phyloP scores from a whole-genome alignment of 768 basidiomycete species.

The Panaeolus papilionaceus region DNA sequence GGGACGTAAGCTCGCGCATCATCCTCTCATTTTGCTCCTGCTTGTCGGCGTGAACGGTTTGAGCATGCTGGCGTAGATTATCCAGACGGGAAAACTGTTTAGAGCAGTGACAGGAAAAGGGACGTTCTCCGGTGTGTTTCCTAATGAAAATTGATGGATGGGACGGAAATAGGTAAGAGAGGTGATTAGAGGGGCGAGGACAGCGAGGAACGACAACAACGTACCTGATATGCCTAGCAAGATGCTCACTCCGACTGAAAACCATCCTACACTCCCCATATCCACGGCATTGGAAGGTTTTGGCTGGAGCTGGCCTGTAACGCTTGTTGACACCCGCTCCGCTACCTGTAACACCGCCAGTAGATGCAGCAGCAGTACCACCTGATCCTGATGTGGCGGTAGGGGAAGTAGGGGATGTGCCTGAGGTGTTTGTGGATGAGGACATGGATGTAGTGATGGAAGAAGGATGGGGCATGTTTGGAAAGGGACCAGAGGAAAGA shows the following conservation, averaged over 20 bases:
- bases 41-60: slow-evolving; percentile 97
- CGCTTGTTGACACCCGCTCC: slow-evolving; percentile 51
- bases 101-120: slow-evolving; percentile 94
- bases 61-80: slow-evolving; percentile 95
- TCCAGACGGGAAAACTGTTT: slow-evolving; percentile 97
- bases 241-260: slow-evolving; percentile 93
- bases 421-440: neutral
- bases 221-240: slow-evolving; percentile 94
- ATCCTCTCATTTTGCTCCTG: slow-evolving; percentile 86
- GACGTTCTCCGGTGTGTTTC: slow-evolving; percentile 97
- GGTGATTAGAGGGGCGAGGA: slow-evolving; percentile 6
- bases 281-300: slow-evolving; percentile 95
- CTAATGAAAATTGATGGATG: slow-evolving; percentile 43
- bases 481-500: neutral
- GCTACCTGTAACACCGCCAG: neutral
- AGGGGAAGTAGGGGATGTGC: slow-evolving; percentile 4
- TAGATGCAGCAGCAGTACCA: neutral
- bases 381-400: neutral
- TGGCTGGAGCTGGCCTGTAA: slow-evolving; percentile 84
- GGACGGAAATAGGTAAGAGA: neutral
- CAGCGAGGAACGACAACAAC: slow-evolving; percentile 32
- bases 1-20: slow-evolving; percentile 87
- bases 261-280: slow-evolving; percentile 98
- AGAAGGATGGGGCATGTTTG: slow-evolving; percentile 4
- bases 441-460: slow-evolving; percentile 11